Evolutionary conservation across 495 filamentous ascomycete species (phyloP).

Genomic region (Aspergillus egyptiacus): DNA sequence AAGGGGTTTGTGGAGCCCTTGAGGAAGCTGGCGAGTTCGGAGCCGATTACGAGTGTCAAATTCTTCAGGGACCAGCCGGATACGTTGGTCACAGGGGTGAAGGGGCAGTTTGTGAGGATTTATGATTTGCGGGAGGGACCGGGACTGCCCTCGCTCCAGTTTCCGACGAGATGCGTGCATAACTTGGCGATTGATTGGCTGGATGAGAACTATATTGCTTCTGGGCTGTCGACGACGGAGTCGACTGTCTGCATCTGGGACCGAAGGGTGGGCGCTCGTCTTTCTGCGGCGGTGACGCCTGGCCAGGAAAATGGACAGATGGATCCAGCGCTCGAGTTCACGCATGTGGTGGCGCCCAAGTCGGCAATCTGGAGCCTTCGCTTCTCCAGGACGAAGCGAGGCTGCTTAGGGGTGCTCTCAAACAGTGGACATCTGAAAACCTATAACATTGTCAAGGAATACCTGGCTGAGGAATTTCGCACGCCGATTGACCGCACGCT

Average conservation of each 20-base stretch:
- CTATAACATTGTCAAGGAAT: slow-evolving; percentile 62
- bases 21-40: slow-evolving; percentile 70
- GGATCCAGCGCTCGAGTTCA: slow-evolving; percentile 58
- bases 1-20: slow-evolving; percentile 54
- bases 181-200: slow-evolving; percentile 85
- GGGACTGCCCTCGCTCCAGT: slow-evolving; percentile 53
- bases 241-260: slow-evolving; percentile 83
- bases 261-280: slow-evolving; percentile 57
- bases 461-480: slow-evolving; percentile 36
- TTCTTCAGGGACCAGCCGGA: slow-evolving; percentile 86
- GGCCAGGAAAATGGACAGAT: slow-evolving; percentile 30
- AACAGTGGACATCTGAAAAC: slow-evolving; percentile 74
- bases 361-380: slow-evolving; percentile 69
- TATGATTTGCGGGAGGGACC: slow-evolving; percentile 74
- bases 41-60: slow-evolving; percentile 82
- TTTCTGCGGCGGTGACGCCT: slow-evolving; percentile 34
- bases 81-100: slow-evolving; percentile 74
- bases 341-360: slow-evolving; percentile 55
- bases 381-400: slow-evolving; percentile 68
- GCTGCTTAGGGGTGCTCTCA: slow-evolving; percentile 68
- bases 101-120: slow-evolving; percentile 77
- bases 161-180: slow-evolving; percentile 78
- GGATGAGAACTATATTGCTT: slow-evolving; percentile 92
- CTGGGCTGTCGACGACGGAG: slow-evolving; percentile 65
- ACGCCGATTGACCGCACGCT: slow-evolving; percentile 37